These are phyloP conservation scores for Hypoxylon subgilvum DNA, from an alignment of 495 filamentous ascomycete species.

Conservation along the genomic window DNA sequence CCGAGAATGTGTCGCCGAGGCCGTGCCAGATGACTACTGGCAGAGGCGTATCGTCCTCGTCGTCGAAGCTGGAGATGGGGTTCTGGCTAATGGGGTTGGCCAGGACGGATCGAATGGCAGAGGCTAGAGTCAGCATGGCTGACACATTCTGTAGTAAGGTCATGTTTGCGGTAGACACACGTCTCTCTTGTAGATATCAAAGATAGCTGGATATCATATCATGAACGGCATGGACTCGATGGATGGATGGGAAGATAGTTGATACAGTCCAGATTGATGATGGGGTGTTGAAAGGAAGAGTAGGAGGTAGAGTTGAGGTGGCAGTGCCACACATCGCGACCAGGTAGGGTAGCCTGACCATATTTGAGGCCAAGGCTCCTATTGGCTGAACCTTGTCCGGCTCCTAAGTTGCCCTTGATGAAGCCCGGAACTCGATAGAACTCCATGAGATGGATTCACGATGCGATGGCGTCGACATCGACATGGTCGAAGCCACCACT, in stretches of 20 bases:
- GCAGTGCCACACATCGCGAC: slow-evolving; percentile 9
- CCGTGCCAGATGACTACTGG: slow-evolving; percentile 95
- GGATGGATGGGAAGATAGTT: background rate
- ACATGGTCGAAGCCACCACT: background rate
- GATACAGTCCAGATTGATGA: slow-evolving; percentile 7
- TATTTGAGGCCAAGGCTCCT: slow-evolving; percentile 9
- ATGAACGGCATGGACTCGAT: background rate
- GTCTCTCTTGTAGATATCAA: background rate
- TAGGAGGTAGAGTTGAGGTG: slow-evolving; percentile 4
- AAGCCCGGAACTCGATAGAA: too few species aligned
- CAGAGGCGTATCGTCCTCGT: slow-evolving; percentile 65
- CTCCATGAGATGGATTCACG: background rate
- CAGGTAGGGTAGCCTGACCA: background rate
- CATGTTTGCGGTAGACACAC: slow-evolving; percentile 14
- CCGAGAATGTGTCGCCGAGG: slow-evolving; percentile 71
- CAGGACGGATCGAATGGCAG: slow-evolving; percentile 19
- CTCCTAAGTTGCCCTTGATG: too few species aligned
- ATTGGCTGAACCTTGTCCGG: slow-evolving; percentile 25
- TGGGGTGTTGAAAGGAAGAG: background rate
- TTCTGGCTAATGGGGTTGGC: slow-evolving; percentile 21
- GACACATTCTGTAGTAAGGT: slow-evolving; percentile 19
- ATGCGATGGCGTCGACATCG: background rate
- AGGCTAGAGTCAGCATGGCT: slow-evolving; percentile 13
- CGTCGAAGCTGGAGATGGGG: slow-evolving; percentile 29
- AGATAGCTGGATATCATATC: slow-evolving; percentile 5